These are phyloP conservation scores for Solanum lycopersicoides DNA, from an alignment of 257 asterid genomes.

Conservation along the genomic window DNA sequence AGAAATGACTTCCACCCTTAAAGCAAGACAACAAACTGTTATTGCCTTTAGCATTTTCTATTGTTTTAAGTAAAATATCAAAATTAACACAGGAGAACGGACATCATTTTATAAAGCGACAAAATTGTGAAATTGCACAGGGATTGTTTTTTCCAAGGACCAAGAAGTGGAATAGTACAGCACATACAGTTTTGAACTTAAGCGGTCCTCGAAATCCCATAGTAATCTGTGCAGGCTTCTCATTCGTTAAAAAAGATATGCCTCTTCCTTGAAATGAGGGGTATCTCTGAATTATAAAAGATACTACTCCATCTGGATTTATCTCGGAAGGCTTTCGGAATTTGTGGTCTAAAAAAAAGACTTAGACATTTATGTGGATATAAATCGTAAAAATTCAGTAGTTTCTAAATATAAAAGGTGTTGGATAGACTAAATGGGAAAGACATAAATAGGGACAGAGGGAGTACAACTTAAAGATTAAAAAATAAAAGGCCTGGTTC, in stretches of 20 bases:
- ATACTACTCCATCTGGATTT: not conserved
- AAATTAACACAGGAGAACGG: not conserved
- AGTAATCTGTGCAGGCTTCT: not conserved
- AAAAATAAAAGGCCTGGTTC: not conserved
- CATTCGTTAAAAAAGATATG: not conserved
- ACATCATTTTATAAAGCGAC: not conserved
- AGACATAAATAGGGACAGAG: not conserved
- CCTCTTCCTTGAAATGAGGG: not conserved
- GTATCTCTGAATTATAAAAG: not conserved
- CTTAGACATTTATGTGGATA: not conserved
- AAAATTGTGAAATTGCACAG: not conserved
- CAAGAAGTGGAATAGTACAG: not conserved
- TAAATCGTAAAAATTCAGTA: not conserved
- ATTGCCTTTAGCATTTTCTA: not conserved
- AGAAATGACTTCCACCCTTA: not conserved
- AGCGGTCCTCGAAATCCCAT: not conserved
- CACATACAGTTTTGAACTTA: not conserved
- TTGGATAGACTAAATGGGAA: not conserved
- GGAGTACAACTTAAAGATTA: not conserved
- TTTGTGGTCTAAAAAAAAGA: not conserved
- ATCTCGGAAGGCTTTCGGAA: not conserved
- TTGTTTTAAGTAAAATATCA: not conserved
- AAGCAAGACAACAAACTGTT: not conserved
- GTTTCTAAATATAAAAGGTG: not conserved
- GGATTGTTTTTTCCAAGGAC: not conserved